phyloP scores from a whole-genome alignment of 257 asterid species.

The Solanum pimpinellifolium region DNA sequence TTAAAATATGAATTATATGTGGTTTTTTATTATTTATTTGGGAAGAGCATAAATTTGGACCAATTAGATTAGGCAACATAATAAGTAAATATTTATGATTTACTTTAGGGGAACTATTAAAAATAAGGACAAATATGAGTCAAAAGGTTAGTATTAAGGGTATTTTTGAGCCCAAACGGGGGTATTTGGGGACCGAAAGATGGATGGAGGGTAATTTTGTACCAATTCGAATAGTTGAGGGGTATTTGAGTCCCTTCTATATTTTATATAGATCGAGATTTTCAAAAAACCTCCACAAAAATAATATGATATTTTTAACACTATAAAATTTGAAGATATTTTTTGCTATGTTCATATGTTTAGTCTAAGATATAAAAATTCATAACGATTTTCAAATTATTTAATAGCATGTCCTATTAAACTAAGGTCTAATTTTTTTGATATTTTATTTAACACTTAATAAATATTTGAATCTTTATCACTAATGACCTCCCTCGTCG shows the following conservation, averaged over 20 bases:
- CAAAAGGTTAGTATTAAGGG: not conserved
- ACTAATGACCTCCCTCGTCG: not conserved
- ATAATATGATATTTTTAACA: not conserved
- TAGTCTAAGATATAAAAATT: not conserved
- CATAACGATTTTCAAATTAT: no score
- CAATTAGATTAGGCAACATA: not conserved
- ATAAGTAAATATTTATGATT: no score
- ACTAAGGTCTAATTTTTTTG: not conserved
- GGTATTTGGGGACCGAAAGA: not conserved
- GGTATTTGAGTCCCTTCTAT: not conserved
- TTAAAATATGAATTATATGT: not conserved
- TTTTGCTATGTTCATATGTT: not conserved
- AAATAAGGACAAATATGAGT: not conserved
- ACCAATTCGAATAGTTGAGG: not conserved
- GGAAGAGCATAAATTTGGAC: not conserved
- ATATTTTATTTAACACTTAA: no score
- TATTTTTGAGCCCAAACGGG: not conserved
- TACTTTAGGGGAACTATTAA: not conserved
- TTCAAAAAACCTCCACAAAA: not conserved
- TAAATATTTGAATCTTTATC: not conserved
- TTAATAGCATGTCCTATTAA: not conserved
- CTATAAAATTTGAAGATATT: not conserved
- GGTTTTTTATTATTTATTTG: no score
- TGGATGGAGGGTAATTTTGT: not conserved
- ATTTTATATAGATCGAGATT: not conserved